These are phyloP conservation scores for Helotiales sp. DNA, from an alignment of 2,329 filamentous ascomycete species.

Conservation along the genomic window DNA sequence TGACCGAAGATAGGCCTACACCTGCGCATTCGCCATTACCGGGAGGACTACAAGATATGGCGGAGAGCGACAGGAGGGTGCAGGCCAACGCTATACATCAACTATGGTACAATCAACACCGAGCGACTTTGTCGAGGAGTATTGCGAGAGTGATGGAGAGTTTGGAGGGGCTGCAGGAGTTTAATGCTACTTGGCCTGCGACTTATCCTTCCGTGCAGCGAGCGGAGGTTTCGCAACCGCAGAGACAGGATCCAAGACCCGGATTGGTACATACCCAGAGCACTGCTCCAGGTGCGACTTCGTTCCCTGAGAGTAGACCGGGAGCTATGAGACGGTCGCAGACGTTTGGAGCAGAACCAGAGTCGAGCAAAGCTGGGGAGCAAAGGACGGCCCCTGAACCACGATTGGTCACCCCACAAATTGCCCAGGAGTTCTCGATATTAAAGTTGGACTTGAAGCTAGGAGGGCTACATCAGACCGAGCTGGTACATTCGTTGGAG, in stretches of 20 bases:
- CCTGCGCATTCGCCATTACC: conserved; percentile 40
- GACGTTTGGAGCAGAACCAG: conserved; percentile 68
- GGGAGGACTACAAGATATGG: conserved; percentile 34
- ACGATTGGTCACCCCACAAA: conserved; percentile 84
- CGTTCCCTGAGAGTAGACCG: conserved; percentile 43
- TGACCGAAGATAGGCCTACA: conserved; percentile 48
- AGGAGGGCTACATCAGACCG: conserved; percentile 79
- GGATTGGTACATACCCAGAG: conserved; percentile 65
- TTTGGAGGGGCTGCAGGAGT: conserved; percentile 79
- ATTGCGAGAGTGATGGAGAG: conserved; percentile 86
- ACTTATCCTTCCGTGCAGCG: conserved; percentile 87
- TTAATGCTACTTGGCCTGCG: conserved; percentile 90
- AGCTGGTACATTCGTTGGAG: conserved; percentile 91
- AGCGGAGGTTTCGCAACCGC: conserved; percentile 45
- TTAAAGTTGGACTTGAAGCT: conserved; percentile 93
- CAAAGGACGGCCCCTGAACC: conserved; percentile 66
- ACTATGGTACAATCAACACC: conserved; percentile 92
- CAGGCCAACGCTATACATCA: conserved; percentile 87
- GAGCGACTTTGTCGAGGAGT: conserved; percentile 79
- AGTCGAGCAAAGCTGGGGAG: conserved; percentile 74
- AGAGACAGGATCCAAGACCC: conserved; percentile 56
- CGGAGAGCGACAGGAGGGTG: conserved; percentile 63
- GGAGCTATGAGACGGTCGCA: conserved; percentile 64
- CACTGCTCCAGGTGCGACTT: conserved; percentile 40
- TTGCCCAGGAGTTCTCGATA: conserved; percentile 93